Conservation (phyloP, 371 early-diverging fungal genomes). For the Mortierella sp. region DNA sequence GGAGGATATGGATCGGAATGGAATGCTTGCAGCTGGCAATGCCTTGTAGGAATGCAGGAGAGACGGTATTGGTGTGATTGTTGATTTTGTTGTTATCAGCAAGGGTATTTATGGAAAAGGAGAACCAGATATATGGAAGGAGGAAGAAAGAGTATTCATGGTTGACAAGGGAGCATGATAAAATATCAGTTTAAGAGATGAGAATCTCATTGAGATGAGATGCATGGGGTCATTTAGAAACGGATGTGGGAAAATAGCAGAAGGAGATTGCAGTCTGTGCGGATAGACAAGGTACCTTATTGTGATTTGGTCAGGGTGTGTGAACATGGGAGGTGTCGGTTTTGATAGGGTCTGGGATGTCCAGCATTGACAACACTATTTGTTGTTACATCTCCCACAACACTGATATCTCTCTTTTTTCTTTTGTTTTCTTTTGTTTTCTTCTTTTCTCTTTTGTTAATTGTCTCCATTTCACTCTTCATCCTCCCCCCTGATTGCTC, state of each 20-base stretch:
- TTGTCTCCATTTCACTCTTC: neutral
- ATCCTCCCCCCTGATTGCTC: neutral
- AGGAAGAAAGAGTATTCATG: neutral
- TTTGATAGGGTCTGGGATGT: too few relatives aligned
- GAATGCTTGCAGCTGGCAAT: neutral
- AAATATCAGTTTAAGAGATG: neutral
- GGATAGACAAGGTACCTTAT: too few relatives aligned
- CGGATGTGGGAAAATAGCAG: neutral
- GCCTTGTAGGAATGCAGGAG: neutral
- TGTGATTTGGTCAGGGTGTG: too few relatives aligned
- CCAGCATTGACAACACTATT: too few relatives aligned
- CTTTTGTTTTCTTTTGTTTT: neutral
- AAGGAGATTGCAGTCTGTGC: too few relatives aligned
- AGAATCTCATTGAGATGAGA: neutral
- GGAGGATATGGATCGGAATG: neutral
- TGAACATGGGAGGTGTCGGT: too few relatives aligned
- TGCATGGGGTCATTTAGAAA: neutral
- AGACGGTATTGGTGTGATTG: neutral
- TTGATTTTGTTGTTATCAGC: neutral
- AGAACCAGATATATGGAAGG: neutral
- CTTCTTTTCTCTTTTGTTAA: neutral
- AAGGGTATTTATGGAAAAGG: neutral
- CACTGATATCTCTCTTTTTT: neutral
- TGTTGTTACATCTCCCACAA: too few relatives aligned
- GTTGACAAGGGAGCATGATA: neutral